These are phyloP conservation scores for Paraleonurus japonicus DNA, from an alignment of 257 asterid species.

Conservation along the genomic window DNA sequence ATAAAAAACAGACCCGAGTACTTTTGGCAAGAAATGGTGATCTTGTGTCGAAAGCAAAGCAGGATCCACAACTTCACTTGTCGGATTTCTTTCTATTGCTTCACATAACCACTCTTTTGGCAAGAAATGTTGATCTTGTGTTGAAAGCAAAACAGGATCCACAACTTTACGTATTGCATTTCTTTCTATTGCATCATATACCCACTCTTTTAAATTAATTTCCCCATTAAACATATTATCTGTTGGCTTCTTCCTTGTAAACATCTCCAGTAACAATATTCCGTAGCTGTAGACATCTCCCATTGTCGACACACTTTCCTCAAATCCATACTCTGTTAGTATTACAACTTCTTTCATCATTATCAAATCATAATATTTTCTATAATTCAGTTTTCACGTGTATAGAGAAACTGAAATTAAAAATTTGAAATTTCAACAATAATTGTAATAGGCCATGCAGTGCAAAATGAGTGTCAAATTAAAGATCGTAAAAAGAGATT, in stretches of 20 bases:
- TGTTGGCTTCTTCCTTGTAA: constrained; percentile 17
- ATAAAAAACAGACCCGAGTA: background rate
- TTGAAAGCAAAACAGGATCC: background rate
- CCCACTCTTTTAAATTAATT: constrained; percentile 10
- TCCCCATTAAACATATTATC: constrained; percentile 5
- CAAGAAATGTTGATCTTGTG: background rate
- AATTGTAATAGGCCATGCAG: no score
- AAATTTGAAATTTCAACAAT: no score
- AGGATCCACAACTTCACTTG: constrained; percentile 8
- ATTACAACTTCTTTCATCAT: background rate
- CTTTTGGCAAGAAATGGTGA: background rate
- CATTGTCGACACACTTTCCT: background rate
- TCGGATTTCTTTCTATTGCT: constrained; percentile 23
- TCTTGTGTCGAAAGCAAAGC: constrained; percentile 22
- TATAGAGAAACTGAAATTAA: background rate
- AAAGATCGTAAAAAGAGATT: no score
- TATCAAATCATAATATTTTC: background rate
- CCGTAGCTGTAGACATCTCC: constrained; percentile 19
- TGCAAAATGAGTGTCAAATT: no score
- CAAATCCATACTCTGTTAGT: background rate
- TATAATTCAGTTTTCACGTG: background rate
- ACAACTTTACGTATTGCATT: background rate
- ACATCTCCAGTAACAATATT: constrained; percentile 8
- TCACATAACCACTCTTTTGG: constrained; percentile 22
- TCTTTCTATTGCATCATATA: background rate